A percentile compares a stretch with the other conserved stretches of the same genome.
Conservation (phyloP, 1,139 yeast genomes). For the Protomyces pachydermus region DNA sequence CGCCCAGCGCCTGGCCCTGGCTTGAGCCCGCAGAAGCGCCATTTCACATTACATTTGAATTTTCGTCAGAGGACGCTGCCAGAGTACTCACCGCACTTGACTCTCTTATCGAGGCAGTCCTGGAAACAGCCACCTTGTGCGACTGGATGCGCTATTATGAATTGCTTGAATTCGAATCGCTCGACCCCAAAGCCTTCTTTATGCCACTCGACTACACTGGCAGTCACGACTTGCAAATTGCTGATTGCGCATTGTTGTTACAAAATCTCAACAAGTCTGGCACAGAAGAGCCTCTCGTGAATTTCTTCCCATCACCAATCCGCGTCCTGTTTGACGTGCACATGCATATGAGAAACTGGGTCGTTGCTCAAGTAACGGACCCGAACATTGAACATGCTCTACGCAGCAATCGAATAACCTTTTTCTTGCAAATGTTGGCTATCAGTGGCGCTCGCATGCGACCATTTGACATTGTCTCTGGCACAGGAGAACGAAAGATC, state of each 20-base stretch:
- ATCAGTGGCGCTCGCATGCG: constrained; percentile 67
- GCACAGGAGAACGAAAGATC: constrained; percentile 44
- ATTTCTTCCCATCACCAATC: constrained; percentile 65
- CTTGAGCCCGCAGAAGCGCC: not conserved
- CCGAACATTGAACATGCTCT: constrained; percentile 51
- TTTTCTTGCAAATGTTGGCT: constrained; percentile 62
- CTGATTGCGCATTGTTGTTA: constrained; percentile 68
- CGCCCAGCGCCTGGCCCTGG: not conserved
- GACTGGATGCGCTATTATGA: constrained; percentile 83
- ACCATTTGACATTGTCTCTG: constrained; percentile 46
- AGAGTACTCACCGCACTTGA: constrained; percentile 62
- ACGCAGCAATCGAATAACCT: constrained; percentile 65
- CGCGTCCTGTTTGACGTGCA: constrained; percentile 64
- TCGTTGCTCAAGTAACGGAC: constrained; percentile 63
- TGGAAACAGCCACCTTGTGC: constrained; percentile 55
- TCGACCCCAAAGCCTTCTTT: constrained; percentile 54
- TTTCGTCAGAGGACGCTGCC: constrained; percentile 42
- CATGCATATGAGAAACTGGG: constrained; percentile 58
- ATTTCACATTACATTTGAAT: not conserved
- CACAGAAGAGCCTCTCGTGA: constrained; percentile 46
- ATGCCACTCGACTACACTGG: constrained; percentile 37
- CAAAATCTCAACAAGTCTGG: constrained; percentile 50
- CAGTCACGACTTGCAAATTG: constrained; percentile 58
- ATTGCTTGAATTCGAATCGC: constrained; percentile 62
- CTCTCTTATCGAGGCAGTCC: constrained; percentile 55